Evolutionary conservation across 2,329 filamentous ascomycete genomes (phyloP), one percentile per base, ranked within the genome.

Genomic region (Nothophaeocryptopus gaeumannii): DNA sequence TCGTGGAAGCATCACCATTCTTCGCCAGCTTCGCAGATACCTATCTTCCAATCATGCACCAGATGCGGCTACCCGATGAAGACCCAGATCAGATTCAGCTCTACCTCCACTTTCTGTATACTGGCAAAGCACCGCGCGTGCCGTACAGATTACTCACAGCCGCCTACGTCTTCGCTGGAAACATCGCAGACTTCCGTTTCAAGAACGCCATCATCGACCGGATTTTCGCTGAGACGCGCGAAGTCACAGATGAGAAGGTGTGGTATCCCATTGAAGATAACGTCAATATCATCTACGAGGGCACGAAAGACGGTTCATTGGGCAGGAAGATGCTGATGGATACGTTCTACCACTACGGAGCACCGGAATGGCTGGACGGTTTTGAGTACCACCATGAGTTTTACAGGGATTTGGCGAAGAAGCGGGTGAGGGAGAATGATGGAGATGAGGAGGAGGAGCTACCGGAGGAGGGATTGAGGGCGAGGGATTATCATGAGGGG

Each of bases 71-170:
- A 2, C 51, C 46, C 1, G 41, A 50, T 5, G 46, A 53, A 34
- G 37, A 50, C 14, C 30, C 38, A 2, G 36, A 37, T 7, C 41
- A 46, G 3, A 14, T 53, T 14, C 20, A 5, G 31, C 10, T 13
- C 2, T 56, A 40, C 26, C 32, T 50, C 8, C 1, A 54, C 5
- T 56, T 37, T 26, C 34, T 54, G n/a, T 51, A 43, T 30, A n/a
- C 20, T 26, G 20, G 20, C 20, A 26, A 26, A 26, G 20, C 20
- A 26, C 20, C 20, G 7, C 20, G 20, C 20, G 20, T 26, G 3
- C 7, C 20, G 20, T 26, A 26, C 20, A 26, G 7, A 7, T 7
- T 26, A 3, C 16, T 40, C 16, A 26, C 10, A 16, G 20, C 20
- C 20, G 20, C 20, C 2, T 47, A 47, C 34, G 36, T 45, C 31